Evolutionary conservation across 495 filamentous ascomycete genomes (phyloP).

Genomic region (Hypoxylon lenormandii): DNA sequence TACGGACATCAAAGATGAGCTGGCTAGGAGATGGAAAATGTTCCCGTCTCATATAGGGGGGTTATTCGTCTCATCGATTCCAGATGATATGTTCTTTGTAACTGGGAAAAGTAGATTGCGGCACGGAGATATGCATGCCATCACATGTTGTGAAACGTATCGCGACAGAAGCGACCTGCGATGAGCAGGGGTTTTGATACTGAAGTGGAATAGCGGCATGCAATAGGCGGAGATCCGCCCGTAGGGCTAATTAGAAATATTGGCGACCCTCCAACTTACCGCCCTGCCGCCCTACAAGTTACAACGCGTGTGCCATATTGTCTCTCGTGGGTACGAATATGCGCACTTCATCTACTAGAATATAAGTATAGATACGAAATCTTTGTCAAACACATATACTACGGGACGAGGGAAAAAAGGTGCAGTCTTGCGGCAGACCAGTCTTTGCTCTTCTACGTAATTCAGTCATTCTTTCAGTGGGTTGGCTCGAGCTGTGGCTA

Average conservation of each 20-base stretch:
- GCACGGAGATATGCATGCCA: not conserved
- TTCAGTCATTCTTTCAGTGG: no score
- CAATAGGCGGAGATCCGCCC: slow-evolving; percentile 23
- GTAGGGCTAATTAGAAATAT: slow-evolving; percentile 20
- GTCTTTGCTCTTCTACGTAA: no score
- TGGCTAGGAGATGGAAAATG: not conserved
- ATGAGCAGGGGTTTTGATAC: slow-evolving; percentile 13
- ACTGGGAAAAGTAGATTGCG: not conserved
- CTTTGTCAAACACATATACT: no score
- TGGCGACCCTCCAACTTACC: not conserved
- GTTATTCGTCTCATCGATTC: slow-evolving; percentile 18
- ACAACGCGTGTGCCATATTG: no score
- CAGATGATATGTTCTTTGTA: not conserved
- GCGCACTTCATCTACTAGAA: no score
- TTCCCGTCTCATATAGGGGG: slow-evolving; percentile 8
- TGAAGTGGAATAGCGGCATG: slow-evolving; percentile 25
- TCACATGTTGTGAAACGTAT: slow-evolving; percentile 27
- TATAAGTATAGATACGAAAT: no score
- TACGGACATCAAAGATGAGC: not conserved
- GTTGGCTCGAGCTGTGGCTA: no score
- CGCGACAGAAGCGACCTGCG: slow-evolving; percentile 11
- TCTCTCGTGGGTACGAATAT: no score
- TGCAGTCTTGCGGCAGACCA: no score
- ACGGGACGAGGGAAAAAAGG: no score
- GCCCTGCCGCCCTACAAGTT: no score